Evolutionary conservation across 352 stramenopile genomes (phyloP), one percentile per base, ranked within the genome.

Genomic region (Pythium dissimile): DNA sequence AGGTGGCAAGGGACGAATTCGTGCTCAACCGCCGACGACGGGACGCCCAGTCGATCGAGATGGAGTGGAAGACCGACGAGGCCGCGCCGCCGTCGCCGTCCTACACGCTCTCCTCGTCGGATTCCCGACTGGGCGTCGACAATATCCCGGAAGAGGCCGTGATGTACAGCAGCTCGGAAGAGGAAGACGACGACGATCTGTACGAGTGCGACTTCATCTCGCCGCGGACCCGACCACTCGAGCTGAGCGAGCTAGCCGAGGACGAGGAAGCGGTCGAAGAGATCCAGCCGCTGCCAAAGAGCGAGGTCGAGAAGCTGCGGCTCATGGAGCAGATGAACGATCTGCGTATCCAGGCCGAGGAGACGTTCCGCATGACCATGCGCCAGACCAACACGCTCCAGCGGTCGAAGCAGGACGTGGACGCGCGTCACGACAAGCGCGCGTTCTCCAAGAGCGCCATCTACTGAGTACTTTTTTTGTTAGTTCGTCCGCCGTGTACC

Each of bases 311-410:
- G 38, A 37, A 30, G 28, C 16, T 50, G 39, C 13, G 10, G 18
- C 34, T 61, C 6, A 15, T 37, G 20, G 24, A 48, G 23, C 53
- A 61, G 16, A 61, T 61, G 53, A 42, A 61, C 16, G 42, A 53
- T 2, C 32, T 61, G 6, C 45, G 52, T 6, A 5, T 37, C 5
- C 41, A 44, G n/a, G 52, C 52, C 13, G 52, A 60, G 24, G 8
- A 43, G 26, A 52, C 52, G 5, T 60, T 45, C 42, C 27, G 23
- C 27, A 51, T 60, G 20, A 49, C 52, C 18, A 52, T 34, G 42
- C 52, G 27, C 12, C 41, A 60, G 16, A 50, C 37, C 3, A 18
- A 27, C 6, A 35, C 23, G 34, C 21, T 56, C 15, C 49, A 47
- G 35, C 23, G 31, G 13, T 56, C 49, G 35, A 34, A 32, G 21